phyloP scores from a whole-genome alignment of 768 basidiomycete genomes.

The Auricularia heimuer region DNA sequence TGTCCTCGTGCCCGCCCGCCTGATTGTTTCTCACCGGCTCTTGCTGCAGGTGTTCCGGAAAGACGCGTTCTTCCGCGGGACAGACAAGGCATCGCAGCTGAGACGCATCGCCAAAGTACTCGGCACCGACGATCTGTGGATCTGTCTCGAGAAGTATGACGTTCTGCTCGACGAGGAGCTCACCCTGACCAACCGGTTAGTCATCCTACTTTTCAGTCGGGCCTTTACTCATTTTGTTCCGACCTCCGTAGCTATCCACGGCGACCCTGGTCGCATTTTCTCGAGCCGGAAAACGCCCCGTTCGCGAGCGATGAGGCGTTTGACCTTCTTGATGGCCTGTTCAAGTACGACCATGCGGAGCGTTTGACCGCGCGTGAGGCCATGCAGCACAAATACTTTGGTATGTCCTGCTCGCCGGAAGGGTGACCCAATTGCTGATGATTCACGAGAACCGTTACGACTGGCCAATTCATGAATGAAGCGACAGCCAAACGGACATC shows the following conservation, averaged over 20 bases:
- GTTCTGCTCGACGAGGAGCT: conserved; percentile 44
- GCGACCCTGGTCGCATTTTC: conserved; percentile 54
- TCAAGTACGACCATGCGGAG: conserved; percentile 62
- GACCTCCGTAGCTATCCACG: conserved; percentile 38
- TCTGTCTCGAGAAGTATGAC: conserved; percentile 48
- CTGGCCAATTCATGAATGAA: too few relatives aligned
- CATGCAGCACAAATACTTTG: conserved; percentile 58
- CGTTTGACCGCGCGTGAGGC: conserved; percentile 59
- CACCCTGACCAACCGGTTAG: conserved; percentile 28
- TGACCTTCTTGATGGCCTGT: conserved; percentile 55
- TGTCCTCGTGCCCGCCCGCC: background rate
- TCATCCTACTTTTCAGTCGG: conserved; percentile 21
- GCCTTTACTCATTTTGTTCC: background rate
- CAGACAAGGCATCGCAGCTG: conserved; percentile 67
- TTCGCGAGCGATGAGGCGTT: conserved; percentile 52
- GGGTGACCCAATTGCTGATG: too few relatives aligned
- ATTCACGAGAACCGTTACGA: too few relatives aligned
- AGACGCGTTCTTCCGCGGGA: conserved; percentile 68
- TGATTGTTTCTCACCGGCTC: background rate
- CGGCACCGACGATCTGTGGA: conserved; percentile 56
- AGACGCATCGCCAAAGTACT: conserved; percentile 60
- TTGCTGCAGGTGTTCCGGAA: conserved; percentile 50
- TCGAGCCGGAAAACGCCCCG: conserved; percentile 47
- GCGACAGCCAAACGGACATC: too few relatives aligned
- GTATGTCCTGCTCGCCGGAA: conserved; percentile 18